Evolutionary conservation across 352 stramenopile species (phyloP), one percentile per base, ranked within the genome.

Genomic region (Phytophthora fragariae): DNA sequence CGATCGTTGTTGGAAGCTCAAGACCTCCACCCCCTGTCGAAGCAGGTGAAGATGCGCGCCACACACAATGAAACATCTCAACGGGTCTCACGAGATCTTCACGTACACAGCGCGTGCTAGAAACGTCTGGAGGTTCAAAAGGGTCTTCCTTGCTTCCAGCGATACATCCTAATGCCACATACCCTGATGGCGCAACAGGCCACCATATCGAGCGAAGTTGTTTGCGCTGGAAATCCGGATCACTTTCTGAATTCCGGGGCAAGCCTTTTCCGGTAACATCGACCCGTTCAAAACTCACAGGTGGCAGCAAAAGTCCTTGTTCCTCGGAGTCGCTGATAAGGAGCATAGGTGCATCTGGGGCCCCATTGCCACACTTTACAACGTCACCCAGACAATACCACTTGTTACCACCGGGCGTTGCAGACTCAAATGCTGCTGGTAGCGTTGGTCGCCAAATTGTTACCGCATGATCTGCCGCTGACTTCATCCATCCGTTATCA

Each of bases 241-340:
- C 83, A 21, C 76, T 87, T 29, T 92, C 85, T 0, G 86, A 92
- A 64, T 95, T 97, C 57, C 76, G 82, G 14, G 89, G 90, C 8
- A 97, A 72, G 0, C 90, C 90, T 66, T 93, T 96, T 8, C 89
- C 90, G 35, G 86, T 93, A 21, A 96, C 83, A 57, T 97, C 90
- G 0, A 96, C 84, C 2, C 88, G 88, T 52, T 97, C 88, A 72
- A 93, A 97, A 21, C 85, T 85, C 14, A 92, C 71, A 2, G 90
- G 89, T 31, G 88, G 82, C 1, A 85, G 54, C 12, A 97, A 61
- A 9, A 89, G 60, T 1, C 84, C 86, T 66, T 67, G 52, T 24
- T 80, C 79, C 1, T 77, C 61, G 44, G 79, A 79, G 59, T 96
- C 90, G 3, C 65, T 80, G 12, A 97, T 64, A 41, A 97, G 70